Evolutionary conservation across 139 green algal species (phyloP).

Genomic region (Zygnema circumcarinatum): DNA sequence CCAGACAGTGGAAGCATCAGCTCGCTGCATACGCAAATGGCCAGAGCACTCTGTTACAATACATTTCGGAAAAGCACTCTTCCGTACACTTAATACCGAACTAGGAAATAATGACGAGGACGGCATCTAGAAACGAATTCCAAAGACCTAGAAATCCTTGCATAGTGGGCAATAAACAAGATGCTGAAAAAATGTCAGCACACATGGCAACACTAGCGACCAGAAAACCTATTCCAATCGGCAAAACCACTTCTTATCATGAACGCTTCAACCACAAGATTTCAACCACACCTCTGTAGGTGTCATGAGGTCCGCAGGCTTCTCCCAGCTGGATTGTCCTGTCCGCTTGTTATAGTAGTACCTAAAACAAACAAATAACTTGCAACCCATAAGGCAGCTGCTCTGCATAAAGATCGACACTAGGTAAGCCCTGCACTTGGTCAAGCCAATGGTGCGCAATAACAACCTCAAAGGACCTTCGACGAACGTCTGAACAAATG

Average conservation of each 20-base stretch:
- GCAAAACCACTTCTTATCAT: no score
- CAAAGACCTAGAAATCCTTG: no score
- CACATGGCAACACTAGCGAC: no score
- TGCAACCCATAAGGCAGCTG: not conserved
- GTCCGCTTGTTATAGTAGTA: constrained; percentile 92
- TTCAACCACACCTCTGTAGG: constrained; percentile 53
- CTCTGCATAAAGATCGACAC: not conserved
- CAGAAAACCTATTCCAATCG: no score
- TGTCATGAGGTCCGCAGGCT: constrained; percentile 81
- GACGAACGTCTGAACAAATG: no score
- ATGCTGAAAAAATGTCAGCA: no score
- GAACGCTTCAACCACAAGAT: no score
- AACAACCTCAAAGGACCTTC: no score
- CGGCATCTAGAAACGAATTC: not conserved
- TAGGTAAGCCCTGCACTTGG: not conserved
- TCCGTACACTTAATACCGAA: no score
- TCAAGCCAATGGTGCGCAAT: no score
- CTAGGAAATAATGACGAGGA: no score
- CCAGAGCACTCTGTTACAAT: not conserved
- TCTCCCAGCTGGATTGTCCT: constrained; percentile 84
- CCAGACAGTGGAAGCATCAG: constrained; percentile 67
- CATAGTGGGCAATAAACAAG: no score
- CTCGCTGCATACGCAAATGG: constrained; percentile 23
- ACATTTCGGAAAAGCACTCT: not conserved
- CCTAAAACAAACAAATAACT: constrained; percentile 16